Percentiles rank a stretch among this genome's conserved stretches.
These are phyloP conservation scores for Hericium erinaceus DNA, from an alignment of 768 basidiomycete genomes.

Conservation along the genomic window DNA sequence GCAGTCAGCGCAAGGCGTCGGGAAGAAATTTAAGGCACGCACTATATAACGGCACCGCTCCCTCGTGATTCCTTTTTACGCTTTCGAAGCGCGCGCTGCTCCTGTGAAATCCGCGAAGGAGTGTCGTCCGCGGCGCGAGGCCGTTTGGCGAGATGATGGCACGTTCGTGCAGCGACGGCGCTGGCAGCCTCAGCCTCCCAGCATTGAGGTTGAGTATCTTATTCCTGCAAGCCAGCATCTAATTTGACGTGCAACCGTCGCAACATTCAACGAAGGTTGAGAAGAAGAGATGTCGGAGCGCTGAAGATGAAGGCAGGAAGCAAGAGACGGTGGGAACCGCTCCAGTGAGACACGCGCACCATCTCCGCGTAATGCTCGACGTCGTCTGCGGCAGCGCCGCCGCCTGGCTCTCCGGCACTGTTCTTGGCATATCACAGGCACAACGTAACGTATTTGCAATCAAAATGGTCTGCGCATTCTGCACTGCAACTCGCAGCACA, in stretches of 20 bases:
- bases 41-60: conserved; percentile 42
- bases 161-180: neutral
- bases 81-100: neutral
- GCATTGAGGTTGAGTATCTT: neutral
- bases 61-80: conserved; percentile 1
- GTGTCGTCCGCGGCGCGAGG: neutral
- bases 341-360: too few species aligned
- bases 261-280: neutral
- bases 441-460: too few species aligned
- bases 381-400: too few species aligned
- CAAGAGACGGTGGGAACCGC: neutral
- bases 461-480: too few species aligned
- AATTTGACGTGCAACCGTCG: neutral
- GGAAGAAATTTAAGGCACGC: conserved; percentile 17
- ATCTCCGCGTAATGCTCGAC: too few species aligned
- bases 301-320: neutral
- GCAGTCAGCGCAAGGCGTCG: neutral
- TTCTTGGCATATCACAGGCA: neutral
- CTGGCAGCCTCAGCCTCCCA: neutral
- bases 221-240: neutral
- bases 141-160: neutral
- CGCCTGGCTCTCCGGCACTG: neutral
- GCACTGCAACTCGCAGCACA: too few species aligned
- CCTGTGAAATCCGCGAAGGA: neutral
- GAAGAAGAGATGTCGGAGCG: neutral